Evolutionary conservation across 75 land plant genomes (phyloP), one percentile per base, ranked within the genome.

Genomic region (Azolla pinnata): DNA sequence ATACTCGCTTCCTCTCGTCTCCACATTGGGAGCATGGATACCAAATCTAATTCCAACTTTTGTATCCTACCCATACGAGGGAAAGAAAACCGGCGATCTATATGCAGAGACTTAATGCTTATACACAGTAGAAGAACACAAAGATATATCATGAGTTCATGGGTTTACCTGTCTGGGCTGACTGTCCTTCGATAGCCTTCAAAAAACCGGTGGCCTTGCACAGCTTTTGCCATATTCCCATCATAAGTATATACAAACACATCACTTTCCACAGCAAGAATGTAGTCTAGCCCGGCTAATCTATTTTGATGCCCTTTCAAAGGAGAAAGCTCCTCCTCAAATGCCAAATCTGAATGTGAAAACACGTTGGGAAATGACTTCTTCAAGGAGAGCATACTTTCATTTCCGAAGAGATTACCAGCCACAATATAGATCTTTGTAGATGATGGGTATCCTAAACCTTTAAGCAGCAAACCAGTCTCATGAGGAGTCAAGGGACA

Each of bases 151-250:
- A n/a, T 52, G 17, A 2, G 47, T 61, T 16, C 50, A 54, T 27
- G 7, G 3, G 26, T 40, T 48, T 24, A 92, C 97, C 82, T 93
- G 75, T 93, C 83, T 28, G 98, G 98, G 59, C 62, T 83, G 31
- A 93, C 77, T 0, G 98, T 88, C 69, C 73, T 88, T 18, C 65
- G 67, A 33, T 85, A 85, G 29, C 90, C 98, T 67, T 89, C 85
- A 63, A 78, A 93, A 23, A 61, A 70, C 31, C 98, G 67, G 29
- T 93, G 98, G 0, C 98, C 98, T 60, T 83, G 90, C 10, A 89
- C 87, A 19, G 96, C 96, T 58, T 83, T 93, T 3, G 96, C 98
- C 98, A 88, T 88, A 63, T 93, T 88, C 1, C 98, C 98, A 70
- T 93, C 90, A 29, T 85, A 85, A 17, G 90, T 83, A 52, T 83